Evolutionary conservation across 805 yeast genomes (phyloP).

Genomic region (Teunomyces cretensis): DNA sequence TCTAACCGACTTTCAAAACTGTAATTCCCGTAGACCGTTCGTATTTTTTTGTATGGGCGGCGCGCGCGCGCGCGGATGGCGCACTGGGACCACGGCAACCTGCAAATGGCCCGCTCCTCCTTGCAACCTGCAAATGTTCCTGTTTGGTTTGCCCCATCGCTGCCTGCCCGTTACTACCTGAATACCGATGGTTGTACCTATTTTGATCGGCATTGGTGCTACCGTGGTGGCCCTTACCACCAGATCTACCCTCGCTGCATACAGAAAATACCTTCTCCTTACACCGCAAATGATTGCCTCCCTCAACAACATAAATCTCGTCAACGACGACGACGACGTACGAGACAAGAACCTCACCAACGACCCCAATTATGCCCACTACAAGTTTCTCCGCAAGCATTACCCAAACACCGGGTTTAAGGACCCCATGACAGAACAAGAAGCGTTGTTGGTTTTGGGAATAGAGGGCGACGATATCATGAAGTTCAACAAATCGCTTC

Average conservation of each 20-base stretch:
- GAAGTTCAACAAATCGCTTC: constrained; percentile 19
- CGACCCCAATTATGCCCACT: constrained; percentile 11
- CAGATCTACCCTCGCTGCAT: constrained; percentile 29
- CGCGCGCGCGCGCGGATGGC: too few species aligned
- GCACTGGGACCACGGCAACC: too few species aligned
- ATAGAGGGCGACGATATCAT: constrained; percentile 41
- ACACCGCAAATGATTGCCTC: constrained; percentile 39
- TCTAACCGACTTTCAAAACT: too few species aligned
- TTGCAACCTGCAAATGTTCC: neutral
- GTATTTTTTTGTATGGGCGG: too few species aligned
- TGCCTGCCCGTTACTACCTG: neutral
- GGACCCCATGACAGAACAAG: constrained; percentile 42
- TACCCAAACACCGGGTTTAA: constrained; percentile 29
- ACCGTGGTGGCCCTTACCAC: constrained; percentile 51
- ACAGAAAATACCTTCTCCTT: constrained; percentile 25
- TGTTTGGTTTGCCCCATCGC: neutral
- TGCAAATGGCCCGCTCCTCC: too few species aligned
- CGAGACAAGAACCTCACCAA: constrained; percentile 6
- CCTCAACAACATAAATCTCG: constrained; percentile 27
- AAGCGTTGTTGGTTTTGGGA: constrained; percentile 41
- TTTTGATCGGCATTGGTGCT: constrained; percentile 54
- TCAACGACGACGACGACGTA: constrained; percentile 1
- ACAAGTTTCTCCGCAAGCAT: constrained; percentile 16
- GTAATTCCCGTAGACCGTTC: too few species aligned
- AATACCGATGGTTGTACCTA: constrained; percentile 39